These are phyloP conservation scores for Ceratobasidium sp. DNA, from an alignment of 1,284 basidiomycete genomes.

Conservation along the genomic window DNA sequence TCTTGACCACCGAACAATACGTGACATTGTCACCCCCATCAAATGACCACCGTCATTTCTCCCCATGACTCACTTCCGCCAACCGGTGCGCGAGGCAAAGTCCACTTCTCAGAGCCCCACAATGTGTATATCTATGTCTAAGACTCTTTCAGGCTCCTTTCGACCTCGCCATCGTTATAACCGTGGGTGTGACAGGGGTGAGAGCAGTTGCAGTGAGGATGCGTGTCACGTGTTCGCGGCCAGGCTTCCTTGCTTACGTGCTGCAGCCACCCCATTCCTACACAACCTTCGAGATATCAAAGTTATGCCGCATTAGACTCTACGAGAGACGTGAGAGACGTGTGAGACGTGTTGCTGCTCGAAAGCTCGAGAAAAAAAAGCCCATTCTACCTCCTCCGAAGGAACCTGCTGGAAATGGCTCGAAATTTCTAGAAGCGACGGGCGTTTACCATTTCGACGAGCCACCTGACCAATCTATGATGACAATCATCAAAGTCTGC, in stretches of 20 bases:
- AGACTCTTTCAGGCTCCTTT: slow-evolving; percentile 47
- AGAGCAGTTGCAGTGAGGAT: slow-evolving; percentile 17
- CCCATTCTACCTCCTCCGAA: no score
- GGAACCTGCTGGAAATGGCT: not conserved
- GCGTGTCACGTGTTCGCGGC: slow-evolving; percentile 21
- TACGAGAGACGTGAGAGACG: not conserved
- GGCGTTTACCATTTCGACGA: slow-evolving; percentile 13
- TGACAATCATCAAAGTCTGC: no score
- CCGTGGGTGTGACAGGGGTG: not conserved
- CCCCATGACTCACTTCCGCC: no score
- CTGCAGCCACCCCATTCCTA: not conserved
- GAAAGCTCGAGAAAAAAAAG: slow-evolving; percentile 16
- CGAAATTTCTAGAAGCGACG: slow-evolving; percentile 45
- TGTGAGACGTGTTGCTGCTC: not conserved
- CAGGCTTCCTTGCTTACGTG: slow-evolving; percentile 21
- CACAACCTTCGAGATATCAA: not conserved
- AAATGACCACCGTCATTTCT: no score
- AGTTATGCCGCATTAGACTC: not conserved
- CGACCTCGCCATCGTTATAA: not conserved
- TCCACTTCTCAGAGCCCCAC: no score
- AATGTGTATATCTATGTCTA: no score
- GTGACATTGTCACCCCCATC: no score
- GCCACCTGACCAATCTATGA: slow-evolving; percentile 5
- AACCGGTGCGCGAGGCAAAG: no score
- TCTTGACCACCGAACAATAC: no score